Percentiles rank a stretch among this genome's conserved stretches.
These are phyloP conservation scores for Triangularia verruculosa DNA, from an alignment of 2,329 filamentous ascomycete species.

Conservation along the genomic window DNA sequence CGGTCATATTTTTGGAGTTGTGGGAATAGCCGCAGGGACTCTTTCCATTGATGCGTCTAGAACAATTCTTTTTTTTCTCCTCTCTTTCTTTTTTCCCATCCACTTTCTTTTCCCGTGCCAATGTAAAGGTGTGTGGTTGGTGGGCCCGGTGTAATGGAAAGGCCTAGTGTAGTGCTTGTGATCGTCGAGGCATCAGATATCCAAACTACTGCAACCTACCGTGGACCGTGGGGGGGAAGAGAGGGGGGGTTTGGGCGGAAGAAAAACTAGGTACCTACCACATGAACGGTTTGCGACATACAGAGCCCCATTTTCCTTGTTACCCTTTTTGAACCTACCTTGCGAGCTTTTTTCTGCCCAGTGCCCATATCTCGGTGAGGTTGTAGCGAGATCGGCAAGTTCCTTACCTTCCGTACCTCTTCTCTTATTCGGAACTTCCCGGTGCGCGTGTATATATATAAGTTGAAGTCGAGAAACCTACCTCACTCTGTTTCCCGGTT, in stretches of 20 bases:
- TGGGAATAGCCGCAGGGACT: neutral
- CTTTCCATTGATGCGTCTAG: neutral
- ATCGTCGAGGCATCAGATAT: neutral
- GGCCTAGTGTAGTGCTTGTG: neutral
- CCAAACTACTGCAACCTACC: neutral
- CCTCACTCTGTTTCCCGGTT: neutral
- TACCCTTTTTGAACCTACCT: neutral
- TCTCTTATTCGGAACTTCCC: neutral
- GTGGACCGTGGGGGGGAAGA: neutral
- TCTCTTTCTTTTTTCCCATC: neutral
- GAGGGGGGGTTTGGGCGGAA: neutral
- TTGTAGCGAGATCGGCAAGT: neutral
- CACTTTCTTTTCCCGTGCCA: neutral
- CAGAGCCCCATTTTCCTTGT: neutral
- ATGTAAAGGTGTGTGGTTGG: neutral
- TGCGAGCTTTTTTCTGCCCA: neutral
- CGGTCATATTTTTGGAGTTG: neutral
- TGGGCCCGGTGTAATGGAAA: neutral
- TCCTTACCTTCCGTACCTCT: neutral
- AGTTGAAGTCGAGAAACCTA: neutral
- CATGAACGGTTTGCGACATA: neutral
- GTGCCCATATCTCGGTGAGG: neutral
- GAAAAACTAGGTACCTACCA: no score
- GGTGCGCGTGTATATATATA: neutral
- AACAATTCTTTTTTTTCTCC: neutral